phyloP scores from a whole-genome alignment of 1,139 yeast genomes.

The Diutina neorugosa region DNA sequence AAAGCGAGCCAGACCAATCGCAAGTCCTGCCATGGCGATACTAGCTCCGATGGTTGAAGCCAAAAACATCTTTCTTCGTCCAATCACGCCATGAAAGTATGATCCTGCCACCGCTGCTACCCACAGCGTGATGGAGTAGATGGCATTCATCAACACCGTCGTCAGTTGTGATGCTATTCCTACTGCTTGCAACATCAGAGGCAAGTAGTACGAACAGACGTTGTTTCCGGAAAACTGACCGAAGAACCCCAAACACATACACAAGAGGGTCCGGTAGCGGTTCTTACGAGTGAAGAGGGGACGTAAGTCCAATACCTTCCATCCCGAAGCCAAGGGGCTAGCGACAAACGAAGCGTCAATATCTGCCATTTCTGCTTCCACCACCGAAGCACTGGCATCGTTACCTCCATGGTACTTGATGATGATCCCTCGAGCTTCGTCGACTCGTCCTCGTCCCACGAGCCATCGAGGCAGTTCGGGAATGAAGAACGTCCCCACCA shows the following conservation, averaged over 20 bases:
- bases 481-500: neutral
- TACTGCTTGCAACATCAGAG: neutral
- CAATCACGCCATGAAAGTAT: neutral
- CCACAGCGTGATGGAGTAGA: neutral
- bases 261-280: neutral
- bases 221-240: neutral
- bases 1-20: neutral
- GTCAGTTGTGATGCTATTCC: neutral
- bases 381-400: neutral
- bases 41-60: neutral
- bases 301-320: neutral
- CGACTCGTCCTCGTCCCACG: slow-evolving; percentile 23
- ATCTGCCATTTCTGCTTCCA: neutral
- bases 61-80: neutral
- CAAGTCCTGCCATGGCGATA: neutral
- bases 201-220: neutral
- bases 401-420: slow-evolving; percentile 7
- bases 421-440: slow-evolving; percentile 21
- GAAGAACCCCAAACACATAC: neutral
- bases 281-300: neutral
- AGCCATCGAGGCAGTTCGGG: slow-evolving; percentile 10
- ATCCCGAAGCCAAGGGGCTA: neutral
- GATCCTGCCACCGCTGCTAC: neutral
- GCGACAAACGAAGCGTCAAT: neutral
- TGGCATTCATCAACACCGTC: neutral